Evolutionary conservation across 2,329 filamentous ascomycete species (phyloP).

Genomic region (Purpureocillium takamizusanense): DNA sequence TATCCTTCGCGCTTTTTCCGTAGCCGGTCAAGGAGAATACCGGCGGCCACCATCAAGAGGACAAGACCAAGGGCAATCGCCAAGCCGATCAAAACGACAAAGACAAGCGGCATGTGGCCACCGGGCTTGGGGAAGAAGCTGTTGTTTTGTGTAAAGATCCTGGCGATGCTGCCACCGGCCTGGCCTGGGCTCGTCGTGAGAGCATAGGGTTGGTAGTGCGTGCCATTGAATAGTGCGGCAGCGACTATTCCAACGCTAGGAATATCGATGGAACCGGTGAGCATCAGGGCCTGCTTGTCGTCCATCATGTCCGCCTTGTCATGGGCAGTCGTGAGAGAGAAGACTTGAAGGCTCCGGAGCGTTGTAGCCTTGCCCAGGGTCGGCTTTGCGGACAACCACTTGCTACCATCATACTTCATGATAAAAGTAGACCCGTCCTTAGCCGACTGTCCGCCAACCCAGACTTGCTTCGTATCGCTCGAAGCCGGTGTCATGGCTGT

Average conservation of each 20-base stretch:
- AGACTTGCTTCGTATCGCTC: slow-evolving; percentile 62
- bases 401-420: slow-evolving; percentile 69
- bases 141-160: slow-evolving; percentile 74
- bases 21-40: slow-evolving; percentile 65
- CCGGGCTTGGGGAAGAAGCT: slow-evolving; percentile 60
- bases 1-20: slow-evolving; percentile 75
- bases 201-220: slow-evolving; percentile 66
- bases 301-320: slow-evolving; percentile 54
- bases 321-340: slow-evolving; percentile 63
- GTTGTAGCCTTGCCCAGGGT: slow-evolving; percentile 55
- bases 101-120: slow-evolving; percentile 59
- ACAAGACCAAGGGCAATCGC: slow-evolving; percentile 70
- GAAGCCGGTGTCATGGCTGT: slow-evolving; percentile 68
- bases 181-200: slow-evolving; percentile 62
- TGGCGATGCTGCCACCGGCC: slow-evolving; percentile 63
- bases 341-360: slow-evolving; percentile 74
- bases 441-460: slow-evolving; percentile 64
- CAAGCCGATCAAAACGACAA: slow-evolving; percentile 72
- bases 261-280: slow-evolving; percentile 76
- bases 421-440: slow-evolving; percentile 64
- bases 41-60: slow-evolving; percentile 66
- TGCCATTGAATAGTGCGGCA: slow-evolving; percentile 82
- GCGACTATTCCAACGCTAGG: slow-evolving; percentile 72
- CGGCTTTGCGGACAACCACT: slow-evolving; percentile 58
- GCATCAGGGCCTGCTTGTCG: slow-evolving; percentile 61